Percentiles rank a stretch among this genome's conserved stretches.
phyloP scores from a whole-genome alignment of 164 flowering plant species.

The Aristolochia californica region DNA sequence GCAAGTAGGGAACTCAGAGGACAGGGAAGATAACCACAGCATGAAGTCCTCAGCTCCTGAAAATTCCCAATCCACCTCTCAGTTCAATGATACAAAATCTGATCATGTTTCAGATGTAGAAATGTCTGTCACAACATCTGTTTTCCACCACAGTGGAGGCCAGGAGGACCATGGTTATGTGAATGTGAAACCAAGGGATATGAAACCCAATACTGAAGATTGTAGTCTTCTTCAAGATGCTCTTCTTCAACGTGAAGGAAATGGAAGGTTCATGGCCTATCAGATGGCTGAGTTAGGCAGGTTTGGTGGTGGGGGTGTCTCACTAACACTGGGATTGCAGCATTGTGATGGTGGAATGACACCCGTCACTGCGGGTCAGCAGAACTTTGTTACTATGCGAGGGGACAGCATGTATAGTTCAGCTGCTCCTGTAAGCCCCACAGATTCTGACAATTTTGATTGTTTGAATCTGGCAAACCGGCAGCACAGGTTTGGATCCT shows the following conservation, averaged over 20 bases:
- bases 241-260: constrained; percentile 26
- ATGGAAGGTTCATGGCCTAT: constrained; percentile 43
- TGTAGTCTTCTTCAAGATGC: constrained; percentile 35
- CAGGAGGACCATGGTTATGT: constrained; percentile 28
- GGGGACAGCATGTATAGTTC: constrained; percentile 42
- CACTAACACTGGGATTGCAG: constrained; percentile 81
- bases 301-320: constrained; percentile 48
- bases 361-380: constrained; percentile 35
- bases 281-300: constrained; percentile 62
- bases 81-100: constrained; percentile 28
- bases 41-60: constrained; percentile 29
- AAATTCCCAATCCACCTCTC: constrained; percentile 23
- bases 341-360: constrained; percentile 49
- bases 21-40: constrained; percentile 40
- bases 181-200: constrained; percentile 23
- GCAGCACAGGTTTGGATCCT: constrained; percentile 45
- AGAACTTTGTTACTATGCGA: constrained; percentile 38
- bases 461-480: constrained; percentile 45
- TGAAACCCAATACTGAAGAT: constrained; percentile 22
- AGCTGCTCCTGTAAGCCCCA: constrained; percentile 26
- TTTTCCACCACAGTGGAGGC: constrained; percentile 16
- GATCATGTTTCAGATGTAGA: constrained; percentile 30
- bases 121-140: constrained; percentile 24
- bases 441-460: constrained; percentile 44
- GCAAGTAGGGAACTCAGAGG: constrained; percentile 28